Conservation (phyloP, 768 basidiomycete genomes). For the Agrocybe praecox region DNA sequence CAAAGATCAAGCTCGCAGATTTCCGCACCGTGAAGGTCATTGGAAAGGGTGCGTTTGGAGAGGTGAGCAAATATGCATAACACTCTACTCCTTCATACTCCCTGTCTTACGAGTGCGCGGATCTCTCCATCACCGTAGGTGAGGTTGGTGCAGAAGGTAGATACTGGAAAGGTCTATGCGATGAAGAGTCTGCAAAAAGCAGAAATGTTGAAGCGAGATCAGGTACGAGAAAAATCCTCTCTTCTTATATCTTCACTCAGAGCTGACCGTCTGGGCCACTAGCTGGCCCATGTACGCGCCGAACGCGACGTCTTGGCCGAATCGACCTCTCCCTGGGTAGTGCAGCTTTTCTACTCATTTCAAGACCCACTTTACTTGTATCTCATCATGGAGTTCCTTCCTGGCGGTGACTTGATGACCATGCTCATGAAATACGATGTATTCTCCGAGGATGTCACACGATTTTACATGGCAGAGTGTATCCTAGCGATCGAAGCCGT, state of each 20-base stretch:
- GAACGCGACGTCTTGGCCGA: constrained; percentile 97
- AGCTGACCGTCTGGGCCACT: constrained; percentile 1
- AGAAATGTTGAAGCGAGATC: constrained; percentile 99
- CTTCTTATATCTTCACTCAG: background rate
- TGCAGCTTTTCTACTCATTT: constrained; percentile 97
- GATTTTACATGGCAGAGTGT: constrained; percentile 99
- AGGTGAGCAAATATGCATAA: constrained; percentile 51
- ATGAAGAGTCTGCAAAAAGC: constrained; percentile 99
- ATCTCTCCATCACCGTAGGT: constrained; percentile 51
- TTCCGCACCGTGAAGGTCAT: constrained; percentile 98
- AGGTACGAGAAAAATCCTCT: constrained; percentile 55
- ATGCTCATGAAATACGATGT: constrained; percentile 99
- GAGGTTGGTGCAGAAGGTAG: constrained; percentile 93
- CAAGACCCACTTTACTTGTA: constrained; percentile 96
- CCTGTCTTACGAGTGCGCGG: constrained; percentile 2
- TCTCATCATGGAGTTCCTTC: constrained; percentile 88
- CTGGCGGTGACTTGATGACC: constrained; percentile 98
- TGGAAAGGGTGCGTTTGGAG: constrained; percentile 98
- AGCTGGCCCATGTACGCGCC: constrained; percentile 97
- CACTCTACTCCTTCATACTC: constrained; percentile 7
- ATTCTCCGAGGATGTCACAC: constrained; percentile 96
- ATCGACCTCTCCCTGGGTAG: constrained; percentile 96
- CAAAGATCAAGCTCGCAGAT: constrained; percentile 90
- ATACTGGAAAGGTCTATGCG: constrained; percentile 97
- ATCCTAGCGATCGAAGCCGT: constrained; percentile 98